Percentiles rank a stretch among this genome's conserved stretches.
These are phyloP conservation scores for Yamadazyma spencermartinsiae DNA, from an alignment of 1,139 yeast genomes.

Conservation along the genomic window DNA sequence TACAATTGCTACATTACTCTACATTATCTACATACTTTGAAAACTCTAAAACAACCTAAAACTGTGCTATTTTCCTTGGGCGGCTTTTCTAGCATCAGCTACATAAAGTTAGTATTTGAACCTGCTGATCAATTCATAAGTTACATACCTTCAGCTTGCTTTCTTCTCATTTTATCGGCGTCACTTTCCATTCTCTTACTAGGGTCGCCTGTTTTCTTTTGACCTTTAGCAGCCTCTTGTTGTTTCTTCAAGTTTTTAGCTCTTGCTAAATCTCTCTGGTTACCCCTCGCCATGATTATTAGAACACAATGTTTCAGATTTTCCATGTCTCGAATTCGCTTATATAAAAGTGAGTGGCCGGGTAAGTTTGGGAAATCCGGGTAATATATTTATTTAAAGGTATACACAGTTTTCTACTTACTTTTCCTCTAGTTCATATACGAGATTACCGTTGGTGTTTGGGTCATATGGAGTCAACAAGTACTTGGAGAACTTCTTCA, in stretches of 20 bases:
- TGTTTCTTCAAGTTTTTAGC: slow-evolving; percentile 83
- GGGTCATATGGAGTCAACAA: slow-evolving; percentile 73
- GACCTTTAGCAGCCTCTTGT: slow-evolving; percentile 57
- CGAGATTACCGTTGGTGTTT: slow-evolving; percentile 54
- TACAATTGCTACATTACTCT: not conserved
- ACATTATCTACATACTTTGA: not conserved
- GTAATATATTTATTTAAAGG: not conserved
- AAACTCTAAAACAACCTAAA: too few relatives aligned
- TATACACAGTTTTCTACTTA: slow-evolving; percentile 13
- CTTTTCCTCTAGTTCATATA: slow-evolving; percentile 65
- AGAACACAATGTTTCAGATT: not conserved
- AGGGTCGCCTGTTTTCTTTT: slow-evolving; percentile 81
- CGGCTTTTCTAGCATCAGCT: slow-evolving; percentile 65
- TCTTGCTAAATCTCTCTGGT: slow-evolving; percentile 93
- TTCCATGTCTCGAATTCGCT: not conserved
- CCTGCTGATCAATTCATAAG: slow-evolving; percentile 11
- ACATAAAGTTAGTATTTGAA: slow-evolving; percentile 10
- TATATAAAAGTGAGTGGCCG: not conserved
- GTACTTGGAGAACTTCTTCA: slow-evolving; percentile 73
- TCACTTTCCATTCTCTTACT: slow-evolving; percentile 80
- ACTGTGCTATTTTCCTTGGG: slow-evolving; percentile 10
- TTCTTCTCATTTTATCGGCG: slow-evolving; percentile 84
- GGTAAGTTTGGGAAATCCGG: not conserved
- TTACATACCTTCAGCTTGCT: slow-evolving; percentile 77
- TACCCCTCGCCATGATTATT: slow-evolving; percentile 82